phyloP scores from a whole-genome alignment of 441 rosid genomes.

The Pelargonium cotyledonis region DNA sequence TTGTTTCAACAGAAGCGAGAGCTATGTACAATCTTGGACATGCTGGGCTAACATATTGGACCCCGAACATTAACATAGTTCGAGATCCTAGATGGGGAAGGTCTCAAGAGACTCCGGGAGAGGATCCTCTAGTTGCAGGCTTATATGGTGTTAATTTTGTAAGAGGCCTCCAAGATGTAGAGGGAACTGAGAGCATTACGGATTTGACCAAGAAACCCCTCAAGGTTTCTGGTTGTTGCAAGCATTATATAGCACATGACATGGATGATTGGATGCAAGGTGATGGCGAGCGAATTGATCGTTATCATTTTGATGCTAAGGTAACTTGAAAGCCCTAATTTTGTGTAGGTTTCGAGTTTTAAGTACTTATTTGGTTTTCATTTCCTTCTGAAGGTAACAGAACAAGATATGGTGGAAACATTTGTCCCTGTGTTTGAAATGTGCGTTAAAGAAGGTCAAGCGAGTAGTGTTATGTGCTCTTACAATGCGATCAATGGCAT shows the following conservation, averaged over 20 bases:
- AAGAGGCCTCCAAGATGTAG: slow-evolving; percentile 43
- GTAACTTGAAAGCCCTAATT: slow-evolving; percentile 10
- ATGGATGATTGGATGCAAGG: slow-evolving; percentile 32
- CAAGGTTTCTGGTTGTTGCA: slow-evolving; percentile 45
- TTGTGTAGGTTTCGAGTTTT: background rate
- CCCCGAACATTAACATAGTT: slow-evolving; percentile 38
- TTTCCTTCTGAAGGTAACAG: slow-evolving; percentile 25
- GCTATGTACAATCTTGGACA: slow-evolving; percentile 43
- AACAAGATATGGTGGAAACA: slow-evolving; percentile 48
- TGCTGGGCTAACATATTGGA: slow-evolving; percentile 46
- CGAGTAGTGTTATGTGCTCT: slow-evolving; percentile 52
- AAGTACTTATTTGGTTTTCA: background rate
- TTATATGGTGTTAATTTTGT: slow-evolving; percentile 36
- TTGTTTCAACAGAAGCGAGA: slow-evolving; percentile 42
- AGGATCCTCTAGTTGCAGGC: slow-evolving; percentile 42
- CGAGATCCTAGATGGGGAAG: slow-evolving; percentile 55
- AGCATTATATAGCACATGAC: slow-evolving; percentile 45
- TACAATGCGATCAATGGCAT: slow-evolving; percentile 39
- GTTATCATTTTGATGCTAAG: slow-evolving; percentile 37
- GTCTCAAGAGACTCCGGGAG: slow-evolving; percentile 41
- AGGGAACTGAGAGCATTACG: slow-evolving; percentile 12
- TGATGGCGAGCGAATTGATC: slow-evolving; percentile 25
- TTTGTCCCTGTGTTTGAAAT: slow-evolving; percentile 38
- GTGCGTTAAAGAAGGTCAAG: slow-evolving; percentile 47
- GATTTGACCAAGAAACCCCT: slow-evolving; percentile 24